Base-by-base conservation (phyloP, 2,329 filamentous ascomycete species). In the Sporothrix mexicana region DNA sequence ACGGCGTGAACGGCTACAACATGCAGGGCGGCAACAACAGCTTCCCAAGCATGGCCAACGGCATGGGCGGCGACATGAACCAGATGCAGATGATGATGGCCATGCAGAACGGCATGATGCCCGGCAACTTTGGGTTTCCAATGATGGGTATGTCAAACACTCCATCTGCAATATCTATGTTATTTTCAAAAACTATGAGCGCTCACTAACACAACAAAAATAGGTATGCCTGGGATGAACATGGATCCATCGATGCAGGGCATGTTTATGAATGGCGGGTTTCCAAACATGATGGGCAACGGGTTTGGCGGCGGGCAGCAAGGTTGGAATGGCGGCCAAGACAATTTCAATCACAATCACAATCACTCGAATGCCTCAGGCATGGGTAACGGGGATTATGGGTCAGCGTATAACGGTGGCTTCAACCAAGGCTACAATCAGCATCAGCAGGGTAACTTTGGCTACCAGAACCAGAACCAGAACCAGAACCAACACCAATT, bases 281-380 rank as follows among this genome's bases (percentile, higher is more conserved):
- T 85, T 80, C 88, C 90, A 86, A 91, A 88, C 82, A 93, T 95
- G 92, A 79, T 79, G 87, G 88, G 81, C 88, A 93, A 90, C 85
- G 89, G 90, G 80, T 90, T 90, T 84, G 88, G 89, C 84, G 92
- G 91, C 87, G 88, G 88, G 86, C 91, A 92, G 85, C 91, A 93
- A 85, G 90, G 91, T 87, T 94, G 91, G 92, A 92, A 91, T 91
- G 89, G 90, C 87, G 89, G 90, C 87, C 91, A 92, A 91, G 91
- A 93, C 93, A 94, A 93, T 92, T 93, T 90, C 91, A 94, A 90
- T 90, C 85, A 93, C 93, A 94, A 93, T 92, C 93, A 89, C 91
- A 94, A 90, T 90, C 85, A 91, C 88, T 88, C 90, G 92, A 93
- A 90, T 92, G 90, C 90, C 88, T 88, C 89, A 88, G 90, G 90